A percentile compares a stretch with the other conserved stretches of the same genome.
These are phyloP conservation scores for Amauroascus niger DNA, from an alignment of 2,329 filamentous ascomycete species.

Conservation along the genomic window DNA sequence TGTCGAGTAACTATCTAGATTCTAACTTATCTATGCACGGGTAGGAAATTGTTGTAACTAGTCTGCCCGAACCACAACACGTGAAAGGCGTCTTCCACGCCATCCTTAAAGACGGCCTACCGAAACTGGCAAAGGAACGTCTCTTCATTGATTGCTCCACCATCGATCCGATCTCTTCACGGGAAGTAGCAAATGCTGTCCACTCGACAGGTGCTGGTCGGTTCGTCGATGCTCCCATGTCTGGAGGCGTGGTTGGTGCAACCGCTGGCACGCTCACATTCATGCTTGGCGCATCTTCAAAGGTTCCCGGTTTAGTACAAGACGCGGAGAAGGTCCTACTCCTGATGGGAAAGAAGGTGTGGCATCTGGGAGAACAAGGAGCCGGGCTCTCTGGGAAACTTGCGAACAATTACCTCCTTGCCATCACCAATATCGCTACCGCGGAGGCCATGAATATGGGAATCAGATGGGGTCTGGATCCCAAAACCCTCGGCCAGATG, in stretches of 20 bases:
- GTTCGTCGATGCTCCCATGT: slow-evolving; percentile 95
- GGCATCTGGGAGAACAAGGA: slow-evolving; percentile 78
- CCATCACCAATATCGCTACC: slow-evolving; percentile 76
- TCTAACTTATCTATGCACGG: slow-evolving; percentile 6
- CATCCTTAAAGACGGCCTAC: slow-evolving; percentile 56
- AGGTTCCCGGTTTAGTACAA: slow-evolving; percentile 45
- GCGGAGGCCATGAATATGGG: slow-evolving; percentile 59
- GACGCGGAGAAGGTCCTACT: slow-evolving; percentile 60
- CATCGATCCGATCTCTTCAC: slow-evolving; percentile 81
- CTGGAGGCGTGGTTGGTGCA: slow-evolving; percentile 87
- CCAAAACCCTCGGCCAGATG: slow-evolving; percentile 64
- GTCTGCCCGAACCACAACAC: slow-evolving; percentile 79
- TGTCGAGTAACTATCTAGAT: not conserved
- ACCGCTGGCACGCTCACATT: slow-evolving; percentile 82
- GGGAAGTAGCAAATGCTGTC: slow-evolving; percentile 62
- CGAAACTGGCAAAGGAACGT: slow-evolving; percentile 48
- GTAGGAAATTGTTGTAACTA: slow-evolving; percentile 78
- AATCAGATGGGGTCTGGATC: slow-evolving; percentile 52
- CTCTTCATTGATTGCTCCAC: slow-evolving; percentile 95
- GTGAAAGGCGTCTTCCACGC: slow-evolving; percentile 72
- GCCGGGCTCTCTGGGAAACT: slow-evolving; percentile 84
- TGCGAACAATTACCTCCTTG: slow-evolving; percentile 93
- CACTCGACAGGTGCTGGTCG: slow-evolving; percentile 56
- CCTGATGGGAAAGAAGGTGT: slow-evolving; percentile 74
- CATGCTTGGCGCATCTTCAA: slow-evolving; percentile 67